These are phyloP conservation scores for Cryptomeria japonica DNA, from an alignment of 75 land plant species.

Conservation along the genomic window DNA sequence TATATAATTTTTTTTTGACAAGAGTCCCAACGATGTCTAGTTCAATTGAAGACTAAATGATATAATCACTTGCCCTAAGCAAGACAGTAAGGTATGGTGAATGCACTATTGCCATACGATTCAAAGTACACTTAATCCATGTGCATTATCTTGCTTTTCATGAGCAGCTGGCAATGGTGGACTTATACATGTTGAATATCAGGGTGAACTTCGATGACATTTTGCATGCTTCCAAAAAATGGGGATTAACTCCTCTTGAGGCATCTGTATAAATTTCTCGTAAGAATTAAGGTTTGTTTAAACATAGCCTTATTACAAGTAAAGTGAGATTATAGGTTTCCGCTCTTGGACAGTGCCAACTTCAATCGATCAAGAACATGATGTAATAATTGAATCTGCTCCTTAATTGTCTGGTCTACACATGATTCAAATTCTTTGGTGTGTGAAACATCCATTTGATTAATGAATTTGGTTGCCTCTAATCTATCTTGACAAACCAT, in stretches of 20 bases:
- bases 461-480: conserved; percentile 56
- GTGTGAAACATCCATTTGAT: conserved; percentile 28
- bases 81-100: not conserved
- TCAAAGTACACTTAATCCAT: not conserved
- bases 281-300: not conserved
- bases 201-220: not conserved
- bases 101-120: not conserved
- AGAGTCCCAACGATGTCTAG: not conserved
- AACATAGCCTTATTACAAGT: not conserved
- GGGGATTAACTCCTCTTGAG: not conserved
- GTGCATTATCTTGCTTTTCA: not conserved
- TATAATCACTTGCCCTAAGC: not conserved
- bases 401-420: conserved; percentile 55
- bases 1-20: too few species aligned
- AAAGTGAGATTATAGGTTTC: not conserved
- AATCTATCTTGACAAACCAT: conserved; percentile 87
- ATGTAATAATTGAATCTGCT: conserved; percentile 59
- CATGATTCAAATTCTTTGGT: conserved; percentile 66
- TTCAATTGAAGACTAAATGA: conserved; percentile 1
- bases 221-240: not conserved
- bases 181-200: not conserved
- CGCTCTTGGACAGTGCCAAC: conserved; percentile 22
- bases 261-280: not conserved
- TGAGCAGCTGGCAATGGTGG: not conserved
- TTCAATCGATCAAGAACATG: conserved; percentile 64